Evolutionary conservation across 176 grass and related monocot genomes (phyloP).

Genomic region (Rhynchospora breviuscula): DNA sequence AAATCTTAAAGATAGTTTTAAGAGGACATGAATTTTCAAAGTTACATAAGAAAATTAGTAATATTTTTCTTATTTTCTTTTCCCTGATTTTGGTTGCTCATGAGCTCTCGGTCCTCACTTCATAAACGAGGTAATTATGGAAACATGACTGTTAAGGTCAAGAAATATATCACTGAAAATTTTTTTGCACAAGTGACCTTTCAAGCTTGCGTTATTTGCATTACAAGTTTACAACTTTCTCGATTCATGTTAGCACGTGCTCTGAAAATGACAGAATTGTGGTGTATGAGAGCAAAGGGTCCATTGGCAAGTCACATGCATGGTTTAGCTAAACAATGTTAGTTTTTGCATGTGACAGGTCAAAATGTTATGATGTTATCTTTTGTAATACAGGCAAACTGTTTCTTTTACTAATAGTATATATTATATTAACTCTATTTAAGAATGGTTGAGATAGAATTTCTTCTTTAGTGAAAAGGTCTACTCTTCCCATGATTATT

Average conservation of each 20-base stretch:
- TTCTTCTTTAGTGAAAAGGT: background rate
- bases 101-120: background rate
- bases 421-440: background rate
- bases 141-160: background rate
- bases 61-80: background rate
- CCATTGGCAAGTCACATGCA: conserved; percentile 10
- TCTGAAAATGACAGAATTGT: conserved; percentile 10
- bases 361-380: background rate
- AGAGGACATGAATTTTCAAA: background rate
- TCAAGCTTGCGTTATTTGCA: background rate
- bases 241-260: background rate
- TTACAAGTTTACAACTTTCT: background rate
- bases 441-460: background rate
- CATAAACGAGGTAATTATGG: background rate
- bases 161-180: background rate
- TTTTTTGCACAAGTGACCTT: background rate
- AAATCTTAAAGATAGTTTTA: background rate
- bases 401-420: background rate
- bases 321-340: background rate
- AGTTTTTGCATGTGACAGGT: conserved; percentile 12
- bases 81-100: background rate
- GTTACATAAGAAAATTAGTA: background rate
- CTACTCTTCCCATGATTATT: background rate
- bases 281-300: background rate
- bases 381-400: background rate